Evolutionary conservation across 371 early-diverging fungal species (phyloP).

Genomic region (Dichotomocladium elegans): DNA sequence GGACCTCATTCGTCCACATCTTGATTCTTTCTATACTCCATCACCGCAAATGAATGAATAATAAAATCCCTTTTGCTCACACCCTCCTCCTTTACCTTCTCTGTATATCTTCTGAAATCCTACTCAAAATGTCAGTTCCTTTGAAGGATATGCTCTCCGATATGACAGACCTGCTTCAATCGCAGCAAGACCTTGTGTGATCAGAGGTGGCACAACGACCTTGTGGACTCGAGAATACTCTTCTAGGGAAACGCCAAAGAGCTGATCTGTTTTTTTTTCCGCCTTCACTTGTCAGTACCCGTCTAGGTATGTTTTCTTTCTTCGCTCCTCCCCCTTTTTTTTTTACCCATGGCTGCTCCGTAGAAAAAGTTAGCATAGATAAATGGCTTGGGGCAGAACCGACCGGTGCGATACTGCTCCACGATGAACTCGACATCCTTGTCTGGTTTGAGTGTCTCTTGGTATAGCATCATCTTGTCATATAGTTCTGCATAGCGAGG

Average conservation of each 20-base stretch:
- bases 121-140: too few species aligned
- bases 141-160: too few species aligned
- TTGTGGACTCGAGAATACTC: slow-evolving; percentile 55
- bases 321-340: too few species aligned
- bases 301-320: background rate
- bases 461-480: slow-evolving; percentile 61
- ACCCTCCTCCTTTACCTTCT: slow-evolving; percentile 30
- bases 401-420: slow-evolving; percentile 67
- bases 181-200: slow-evolving; percentile 43
- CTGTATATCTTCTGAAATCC: slow-evolving; percentile 20
- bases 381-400: slow-evolving; percentile 64
- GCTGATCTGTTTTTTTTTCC: slow-evolving; percentile 50
- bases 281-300: background rate
- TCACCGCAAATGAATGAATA: background rate
- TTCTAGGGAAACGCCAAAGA: slow-evolving; percentile 72
- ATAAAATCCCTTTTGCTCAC: background rate
- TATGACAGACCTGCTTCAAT: slow-evolving; percentile 34
- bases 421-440: slow-evolving; percentile 67
- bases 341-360: slow-evolving; percentile 57
- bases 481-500: slow-evolving; percentile 51
- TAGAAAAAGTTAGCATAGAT: slow-evolving; percentile 57
- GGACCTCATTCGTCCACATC: slow-evolving; percentile 58
- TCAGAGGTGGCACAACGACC: slow-evolving; percentile 55
- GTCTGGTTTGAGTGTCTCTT: slow-evolving; percentile 65
- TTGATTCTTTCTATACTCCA: slow-evolving; percentile 22